These are phyloP conservation scores for Boletus fagicola DNA, from an alignment of 768 basidiomycete species.

Conservation along the genomic window DNA sequence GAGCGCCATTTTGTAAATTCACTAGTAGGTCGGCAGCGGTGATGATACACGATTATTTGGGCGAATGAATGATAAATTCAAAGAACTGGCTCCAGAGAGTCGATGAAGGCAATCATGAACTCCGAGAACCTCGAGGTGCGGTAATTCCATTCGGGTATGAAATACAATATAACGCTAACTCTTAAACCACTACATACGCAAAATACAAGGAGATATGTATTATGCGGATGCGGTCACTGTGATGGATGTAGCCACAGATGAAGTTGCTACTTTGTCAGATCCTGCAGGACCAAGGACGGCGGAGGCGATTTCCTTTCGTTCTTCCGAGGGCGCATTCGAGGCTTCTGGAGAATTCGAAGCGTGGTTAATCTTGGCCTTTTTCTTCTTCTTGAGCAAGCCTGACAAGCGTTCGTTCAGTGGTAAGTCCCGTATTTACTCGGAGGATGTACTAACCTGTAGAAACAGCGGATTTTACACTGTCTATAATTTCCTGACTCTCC, in stretches of 20 bases:
- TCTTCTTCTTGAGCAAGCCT: slow-evolving; percentile 76
- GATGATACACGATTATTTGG: background rate
- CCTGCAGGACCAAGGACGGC: background rate
- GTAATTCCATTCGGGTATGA: background rate
- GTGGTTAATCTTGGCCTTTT: slow-evolving; percentile 54
- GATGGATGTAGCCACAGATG: slow-evolving; percentile 1
- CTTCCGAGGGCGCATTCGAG: slow-evolving; percentile 19
- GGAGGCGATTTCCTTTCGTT: background rate
- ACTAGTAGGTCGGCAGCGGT: background rate
- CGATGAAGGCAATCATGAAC: background rate
- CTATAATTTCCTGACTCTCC: slow-evolving; percentile 86
- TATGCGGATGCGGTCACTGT: slow-evolving; percentile 21
- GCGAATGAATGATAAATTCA: background rate
- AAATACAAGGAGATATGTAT: slow-evolving; percentile 1
- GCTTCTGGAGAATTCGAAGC: slow-evolving; percentile 18
- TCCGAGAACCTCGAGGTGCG: background rate
- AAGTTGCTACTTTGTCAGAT: background rate
- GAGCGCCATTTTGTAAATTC: background rate
- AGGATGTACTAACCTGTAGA: slow-evolving; percentile 56
- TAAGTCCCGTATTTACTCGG: background rate
- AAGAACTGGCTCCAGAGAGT: background rate
- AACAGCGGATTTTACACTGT: slow-evolving; percentile 89
- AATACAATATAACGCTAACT: background rate
- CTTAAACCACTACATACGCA: background rate
- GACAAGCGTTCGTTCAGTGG: slow-evolving; percentile 21